phyloP scores from a whole-genome alignment of 1,284 basidiomycete species.

The Rhodotorula sp. region DNA sequence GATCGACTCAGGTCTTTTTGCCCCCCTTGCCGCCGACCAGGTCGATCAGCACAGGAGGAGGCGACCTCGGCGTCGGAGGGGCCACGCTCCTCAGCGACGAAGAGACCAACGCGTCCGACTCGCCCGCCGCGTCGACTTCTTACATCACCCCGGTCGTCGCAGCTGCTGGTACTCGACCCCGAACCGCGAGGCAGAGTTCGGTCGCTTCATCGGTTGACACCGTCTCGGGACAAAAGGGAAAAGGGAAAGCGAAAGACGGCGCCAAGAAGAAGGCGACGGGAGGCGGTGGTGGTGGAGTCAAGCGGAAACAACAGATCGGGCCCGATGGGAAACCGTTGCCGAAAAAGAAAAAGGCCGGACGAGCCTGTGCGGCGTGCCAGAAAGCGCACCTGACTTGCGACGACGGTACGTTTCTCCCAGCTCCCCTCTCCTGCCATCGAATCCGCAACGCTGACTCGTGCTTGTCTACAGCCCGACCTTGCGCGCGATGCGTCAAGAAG shows the following conservation, averaged over 20 bases:
- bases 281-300: constrained; percentile 7
- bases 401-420: constrained; percentile 63
- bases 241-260: not conserved
- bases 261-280: constrained; percentile 22
- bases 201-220: constrained; percentile 1
- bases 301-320: constrained; percentile 18
- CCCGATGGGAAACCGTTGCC: constrained; percentile 36
- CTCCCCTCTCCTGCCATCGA: not conserved
- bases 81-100: constrained; percentile 28
- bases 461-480: constrained; percentile 72
- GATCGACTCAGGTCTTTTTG: constrained; percentile 2
- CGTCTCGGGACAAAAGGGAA: not conserved
- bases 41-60: not conserved
- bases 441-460: not conserved
- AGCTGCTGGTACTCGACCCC: not conserved
- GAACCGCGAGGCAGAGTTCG: constrained; percentile 1
- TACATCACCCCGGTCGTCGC: not conserved
- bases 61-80: constrained; percentile 9
- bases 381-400: constrained; percentile 93
- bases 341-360: constrained; percentile 86
- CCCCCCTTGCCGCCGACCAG: constrained; percentile 4
- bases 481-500: constrained; percentile 90
- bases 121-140: not conserved
- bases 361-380: constrained; percentile 93
- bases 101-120: constrained; percentile 10